Evolutionary conservation across 2,329 filamentous ascomycete species (phyloP).

Genomic region (Zelopaecilomyces penicillatus): DNA sequence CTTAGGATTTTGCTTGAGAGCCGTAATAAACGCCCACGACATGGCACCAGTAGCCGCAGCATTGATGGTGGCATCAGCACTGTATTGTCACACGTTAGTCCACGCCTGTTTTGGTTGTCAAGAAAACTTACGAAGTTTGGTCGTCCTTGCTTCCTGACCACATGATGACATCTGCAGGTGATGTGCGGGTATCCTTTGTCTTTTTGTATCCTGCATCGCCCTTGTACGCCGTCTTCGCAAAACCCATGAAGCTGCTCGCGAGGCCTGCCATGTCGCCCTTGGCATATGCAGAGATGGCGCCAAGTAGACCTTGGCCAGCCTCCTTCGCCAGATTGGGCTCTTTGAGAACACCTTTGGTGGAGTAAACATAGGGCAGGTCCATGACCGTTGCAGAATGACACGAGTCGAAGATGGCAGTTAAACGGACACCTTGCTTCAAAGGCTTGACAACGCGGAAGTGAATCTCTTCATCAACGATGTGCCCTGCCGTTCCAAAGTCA

Average conservation of each 20-base stretch:
- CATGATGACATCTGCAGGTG: conserved; percentile 92
- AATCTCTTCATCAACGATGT: conserved; percentile 73
- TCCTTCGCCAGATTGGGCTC: conserved; percentile 76
- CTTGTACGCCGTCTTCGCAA: conserved; percentile 79
- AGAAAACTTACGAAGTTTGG: conserved; percentile 62
- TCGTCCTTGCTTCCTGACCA: conserved; percentile 95
- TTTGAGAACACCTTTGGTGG: conserved; percentile 70
- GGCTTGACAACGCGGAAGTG: conserved; percentile 69
- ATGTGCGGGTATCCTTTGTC: conserved; percentile 82
- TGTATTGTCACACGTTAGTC: conserved; percentile 25
- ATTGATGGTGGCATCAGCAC: conserved; percentile 81
- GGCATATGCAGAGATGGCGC: conserved; percentile 69
- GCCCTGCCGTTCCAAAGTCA: conserved; percentile 59
- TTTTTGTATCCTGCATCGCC: conserved; percentile 73
- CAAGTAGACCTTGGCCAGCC: conserved; percentile 62
- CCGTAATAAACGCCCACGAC: conserved; percentile 93
- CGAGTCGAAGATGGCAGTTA: conserved; percentile 75
- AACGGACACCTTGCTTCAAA: conserved; percentile 72
- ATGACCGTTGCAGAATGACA: conserved; percentile 72
- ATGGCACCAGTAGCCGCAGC: conserved; percentile 92
- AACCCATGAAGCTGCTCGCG: conserved; percentile 67
- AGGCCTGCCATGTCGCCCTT: conserved; percentile 78
- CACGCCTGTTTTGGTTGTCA: not conserved
- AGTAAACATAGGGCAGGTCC: conserved; percentile 73
- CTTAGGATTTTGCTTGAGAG: conserved; percentile 84